Conservation (phyloP, 441 rosid species). For the Pelargonium myrrhifolium region DNA sequence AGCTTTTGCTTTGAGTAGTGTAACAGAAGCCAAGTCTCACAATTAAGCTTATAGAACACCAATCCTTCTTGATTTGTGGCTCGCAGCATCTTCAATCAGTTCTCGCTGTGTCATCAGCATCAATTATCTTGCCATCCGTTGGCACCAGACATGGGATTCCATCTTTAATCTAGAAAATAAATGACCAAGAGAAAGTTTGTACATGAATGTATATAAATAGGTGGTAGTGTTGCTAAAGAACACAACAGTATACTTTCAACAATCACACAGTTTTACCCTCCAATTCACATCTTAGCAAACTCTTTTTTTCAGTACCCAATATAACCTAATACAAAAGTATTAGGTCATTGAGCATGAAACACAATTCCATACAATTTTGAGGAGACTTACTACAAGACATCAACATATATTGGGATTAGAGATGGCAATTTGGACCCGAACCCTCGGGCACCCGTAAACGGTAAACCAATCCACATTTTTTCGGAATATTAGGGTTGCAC, state of each 20-base stretch:
- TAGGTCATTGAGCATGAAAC: not conserved
- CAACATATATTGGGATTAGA: not conserved
- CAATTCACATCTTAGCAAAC: not conserved
- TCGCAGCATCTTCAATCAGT: conserved; percentile 14
- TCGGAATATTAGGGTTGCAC: too few species aligned
- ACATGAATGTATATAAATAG: too few species aligned
- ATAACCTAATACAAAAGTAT: not conserved
- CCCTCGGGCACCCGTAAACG: too few species aligned
- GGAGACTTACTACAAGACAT: not conserved
- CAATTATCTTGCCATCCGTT: conserved; percentile 61
- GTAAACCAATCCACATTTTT: too few species aligned
- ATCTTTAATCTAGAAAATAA: conserved; percentile 44
- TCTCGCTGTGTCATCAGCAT: conserved; percentile 15
- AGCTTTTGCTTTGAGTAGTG: not conserved
- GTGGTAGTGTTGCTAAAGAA: too few species aligned
- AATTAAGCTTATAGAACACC: not conserved
- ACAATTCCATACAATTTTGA: not conserved
- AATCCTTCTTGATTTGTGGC: conserved; percentile 9
- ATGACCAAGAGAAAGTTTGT: too few species aligned
- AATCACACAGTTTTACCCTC: too few species aligned
- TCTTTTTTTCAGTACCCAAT: not conserved
- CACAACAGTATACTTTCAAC: too few species aligned
- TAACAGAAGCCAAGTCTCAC: not conserved
- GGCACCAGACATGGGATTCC: conserved; percentile 74
- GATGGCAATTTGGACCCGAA: too few species aligned